Conservation (phyloP, 1,284 basidiomycete species). For the Malassezia yamatoensis region DNA sequence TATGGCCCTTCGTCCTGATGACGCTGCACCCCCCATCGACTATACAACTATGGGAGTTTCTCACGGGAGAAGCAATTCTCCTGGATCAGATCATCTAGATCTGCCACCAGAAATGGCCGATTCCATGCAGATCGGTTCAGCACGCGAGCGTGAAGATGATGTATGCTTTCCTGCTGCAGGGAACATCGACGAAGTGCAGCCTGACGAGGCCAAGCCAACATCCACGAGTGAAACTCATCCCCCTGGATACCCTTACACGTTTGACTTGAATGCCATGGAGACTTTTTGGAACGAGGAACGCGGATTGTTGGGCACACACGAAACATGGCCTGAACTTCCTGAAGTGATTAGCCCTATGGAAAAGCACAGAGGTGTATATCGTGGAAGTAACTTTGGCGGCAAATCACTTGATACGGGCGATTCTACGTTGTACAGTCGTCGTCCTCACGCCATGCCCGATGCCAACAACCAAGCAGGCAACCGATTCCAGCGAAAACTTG, state of each 20-base stretch:
- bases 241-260: constrained; percentile 42
- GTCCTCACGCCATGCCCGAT: constrained; percentile 30
- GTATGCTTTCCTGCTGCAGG: constrained; percentile 43
- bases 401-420: constrained; percentile 35
- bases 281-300: constrained; percentile 40
- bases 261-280: constrained; percentile 38
- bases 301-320: constrained; percentile 23
- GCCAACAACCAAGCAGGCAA: constrained; percentile 29
- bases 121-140: constrained; percentile 1
- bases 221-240: constrained; percentile 17
- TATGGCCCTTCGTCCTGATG: not conserved
- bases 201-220: constrained; percentile 4
- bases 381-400: constrained; percentile 10
- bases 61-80: not conserved
- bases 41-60: not conserved
- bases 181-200: constrained; percentile 15
- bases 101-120: constrained; percentile 1
- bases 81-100: not conserved
- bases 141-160: constrained; percentile 28
- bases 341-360: constrained; percentile 21
- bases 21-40: not conserved
- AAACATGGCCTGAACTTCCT: constrained; percentile 16
- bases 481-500: constrained; percentile 66
- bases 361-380: constrained; percentile 12
- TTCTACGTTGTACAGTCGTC: constrained; percentile 41